Percentiles rank a stretch among this genome's conserved stretches.
Evolutionary conservation across 2,329 filamentous ascomycete species (phyloP).

Genomic region (Aspergillus udagawae): DNA sequence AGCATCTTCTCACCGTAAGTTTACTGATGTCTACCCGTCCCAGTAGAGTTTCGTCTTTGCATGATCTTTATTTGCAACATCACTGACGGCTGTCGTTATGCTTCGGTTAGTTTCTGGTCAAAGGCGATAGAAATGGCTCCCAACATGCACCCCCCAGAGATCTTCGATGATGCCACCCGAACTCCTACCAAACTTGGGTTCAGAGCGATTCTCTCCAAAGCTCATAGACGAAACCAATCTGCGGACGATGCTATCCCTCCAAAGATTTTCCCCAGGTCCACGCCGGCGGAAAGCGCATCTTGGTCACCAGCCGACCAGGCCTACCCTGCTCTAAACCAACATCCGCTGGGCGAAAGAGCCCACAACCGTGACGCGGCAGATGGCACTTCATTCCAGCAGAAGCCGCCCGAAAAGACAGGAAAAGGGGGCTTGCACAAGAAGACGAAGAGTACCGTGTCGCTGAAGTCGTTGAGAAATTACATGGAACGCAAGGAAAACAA

Average conservation of each 20-base stretch:
- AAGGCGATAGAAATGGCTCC: constrained; percentile 32
- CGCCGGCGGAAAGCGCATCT: constrained; percentile 35
- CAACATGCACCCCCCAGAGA: constrained; percentile 26
- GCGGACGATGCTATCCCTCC: constrained; percentile 26
- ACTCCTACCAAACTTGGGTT: constrained; percentile 41
- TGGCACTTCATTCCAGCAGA: constrained; percentile 24
- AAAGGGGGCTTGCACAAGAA: constrained; percentile 47
- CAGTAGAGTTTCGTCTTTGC: background rate
- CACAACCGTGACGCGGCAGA: constrained; percentile 33
- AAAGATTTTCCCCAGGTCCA: constrained; percentile 36
- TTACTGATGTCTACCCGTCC: constrained; percentile 7
- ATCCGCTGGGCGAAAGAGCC: constrained; percentile 36
- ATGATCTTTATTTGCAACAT: background rate
- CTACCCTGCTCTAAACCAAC: constrained; percentile 35
- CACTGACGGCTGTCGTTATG: constrained; percentile 1
- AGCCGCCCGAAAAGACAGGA: constrained; percentile 35
- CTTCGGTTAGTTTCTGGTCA: constrained; percentile 24
- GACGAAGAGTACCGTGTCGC: constrained; percentile 51
- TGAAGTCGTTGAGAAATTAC: constrained; percentile 46
- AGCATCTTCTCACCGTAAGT: constrained; percentile 14
- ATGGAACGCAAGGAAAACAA: constrained; percentile 45
- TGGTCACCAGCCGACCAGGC: constrained; percentile 48
- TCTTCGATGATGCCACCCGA: constrained; percentile 37
- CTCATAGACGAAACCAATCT: constrained; percentile 46
- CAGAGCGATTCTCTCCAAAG: constrained; percentile 52